phyloP scores from a whole-genome alignment of 108 stramenopile species.

The Conticribra guillardii region DNA sequence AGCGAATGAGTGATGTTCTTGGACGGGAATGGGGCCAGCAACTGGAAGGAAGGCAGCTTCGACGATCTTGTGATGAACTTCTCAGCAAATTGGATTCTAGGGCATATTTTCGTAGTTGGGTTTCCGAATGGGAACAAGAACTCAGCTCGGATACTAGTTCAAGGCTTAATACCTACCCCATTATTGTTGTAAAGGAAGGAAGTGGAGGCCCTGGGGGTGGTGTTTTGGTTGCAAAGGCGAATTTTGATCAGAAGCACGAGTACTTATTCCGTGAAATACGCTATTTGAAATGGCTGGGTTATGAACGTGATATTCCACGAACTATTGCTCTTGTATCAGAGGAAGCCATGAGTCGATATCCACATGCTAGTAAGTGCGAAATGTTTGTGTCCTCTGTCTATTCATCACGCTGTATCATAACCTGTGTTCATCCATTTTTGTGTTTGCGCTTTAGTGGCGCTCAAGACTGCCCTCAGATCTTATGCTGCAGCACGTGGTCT shows the following conservation, averaged over 20 bases:
- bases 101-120: slow-evolving; percentile 84
- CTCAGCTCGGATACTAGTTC: slow-evolving; percentile 64
- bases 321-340: slow-evolving; percentile 70
- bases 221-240: slow-evolving; percentile 77
- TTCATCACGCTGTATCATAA: slow-evolving; percentile 35
- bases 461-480: slow-evolving; percentile 88
- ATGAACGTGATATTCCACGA: slow-evolving; percentile 80
- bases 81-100: slow-evolving; percentile 91
- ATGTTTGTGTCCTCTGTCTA: slow-evolving; percentile 6
- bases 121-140: slow-evolving; percentile 83
- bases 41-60: slow-evolving; percentile 92
- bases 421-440: slow-evolving; percentile 42
- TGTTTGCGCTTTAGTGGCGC: slow-evolving; percentile 73
- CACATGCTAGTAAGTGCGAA: slow-evolving; percentile 70
- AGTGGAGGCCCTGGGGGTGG: not conserved
- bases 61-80: slow-evolving; percentile 92
- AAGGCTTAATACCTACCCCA: slow-evolving; percentile 73
- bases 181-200: slow-evolving; percentile 63
- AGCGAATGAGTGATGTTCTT: slow-evolving; percentile 94
- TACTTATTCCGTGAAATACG: slow-evolving; percentile 94
- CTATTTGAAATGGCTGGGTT: slow-evolving; percentile 94
- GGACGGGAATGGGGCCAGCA: slow-evolving; percentile 96
- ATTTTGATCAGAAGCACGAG: slow-evolving; percentile 94
- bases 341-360: slow-evolving; percentile 74
- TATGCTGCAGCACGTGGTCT: slow-evolving; percentile 78